Conservation (phyloP, 176 grass and related monocot genomes). For the Triticum monococcum region DNA sequence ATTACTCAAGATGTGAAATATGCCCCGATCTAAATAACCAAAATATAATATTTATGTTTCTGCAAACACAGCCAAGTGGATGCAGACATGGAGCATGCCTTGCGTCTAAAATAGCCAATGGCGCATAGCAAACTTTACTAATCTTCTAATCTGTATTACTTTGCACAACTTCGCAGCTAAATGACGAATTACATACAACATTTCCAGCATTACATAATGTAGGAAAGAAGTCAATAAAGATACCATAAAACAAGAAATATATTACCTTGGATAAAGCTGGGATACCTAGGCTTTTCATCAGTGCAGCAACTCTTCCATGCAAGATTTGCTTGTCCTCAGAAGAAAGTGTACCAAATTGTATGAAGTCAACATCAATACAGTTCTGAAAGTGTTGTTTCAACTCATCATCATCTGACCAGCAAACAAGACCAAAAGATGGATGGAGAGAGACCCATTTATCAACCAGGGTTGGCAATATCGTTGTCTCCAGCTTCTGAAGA, state of each 20-base stretch:
- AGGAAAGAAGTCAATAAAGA: not conserved
- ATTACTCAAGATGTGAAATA: not conserved
- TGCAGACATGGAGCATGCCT: not conserved
- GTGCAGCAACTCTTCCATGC: slow-evolving; percentile 51
- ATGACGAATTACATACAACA: not conserved
- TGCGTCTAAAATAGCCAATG: not conserved
- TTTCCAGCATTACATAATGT: not conserved
- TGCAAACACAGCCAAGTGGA: not conserved
- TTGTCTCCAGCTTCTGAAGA: slow-evolving; percentile 77
- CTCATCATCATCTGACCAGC: slow-evolving; percentile 84
- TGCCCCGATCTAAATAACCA: not conserved
- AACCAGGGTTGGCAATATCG: slow-evolving; percentile 71
- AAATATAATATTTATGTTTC: slow-evolving; percentile 7
- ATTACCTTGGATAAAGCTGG: slow-evolving; percentile 89
- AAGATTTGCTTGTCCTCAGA: slow-evolving; percentile 54
- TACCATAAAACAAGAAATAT: slow-evolving; percentile 8
- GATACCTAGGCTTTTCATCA: slow-evolving; percentile 79
- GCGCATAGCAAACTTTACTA: not conserved
- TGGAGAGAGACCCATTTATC: slow-evolving; percentile 97
- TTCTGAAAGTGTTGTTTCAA: slow-evolving; percentile 70
- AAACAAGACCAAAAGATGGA: slow-evolving; percentile 87
- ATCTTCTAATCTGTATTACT: not conserved
- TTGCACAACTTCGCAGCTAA: slow-evolving; percentile 3
- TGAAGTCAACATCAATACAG: slow-evolving; percentile 53
- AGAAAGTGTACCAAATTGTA: slow-evolving; percentile 72